Base-by-base conservation (phyloP, 257 asterid species). In the Haberlea rhodopensis region DNA sequence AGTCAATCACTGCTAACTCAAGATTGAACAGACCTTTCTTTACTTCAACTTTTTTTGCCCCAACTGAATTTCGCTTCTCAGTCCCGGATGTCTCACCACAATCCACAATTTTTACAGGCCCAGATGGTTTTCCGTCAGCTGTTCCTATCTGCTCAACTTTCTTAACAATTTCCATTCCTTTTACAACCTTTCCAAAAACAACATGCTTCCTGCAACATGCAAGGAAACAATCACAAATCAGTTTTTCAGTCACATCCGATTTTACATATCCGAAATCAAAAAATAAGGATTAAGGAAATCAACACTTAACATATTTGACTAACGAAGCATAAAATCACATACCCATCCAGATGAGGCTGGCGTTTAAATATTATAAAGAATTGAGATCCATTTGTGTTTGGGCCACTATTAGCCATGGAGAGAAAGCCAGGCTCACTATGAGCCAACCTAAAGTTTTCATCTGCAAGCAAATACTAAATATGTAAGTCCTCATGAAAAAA, bases 351-450 rank as follows among this genome's bases (percentile, higher is more conserved):
- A 86, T 94, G 96, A 66, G 87, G 95, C 71, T 85, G 95, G 60
- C 88, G 87, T 78, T 90, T 88, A 76, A 94, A 90, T 66, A 52
- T 73, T 68, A 94, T 87, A 78, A 94, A 94, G 84, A 94, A 94
- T 82, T 90, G 99, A 73, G 99, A 94, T 37, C 97, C 99, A 68
- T 94, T 94, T 53, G 99, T 87, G 82, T 84, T 85, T 43, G 95
- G 90, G 15, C 99, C 97, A 54, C 89, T 75, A 82, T 94, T 94
- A 67, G 99, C 99, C 99, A 94, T 94, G n/a, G 96, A 90, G 70
- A 94, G 95, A 62, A 90, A 65, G 71, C 99, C 96, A 34, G 89
- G 84, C 71, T 53, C 92, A 6, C 68, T 75, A 58, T 94, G 99
- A 40, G 76, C 81, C 72, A 94, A 73, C 81, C 79, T 82, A 78